phyloP scores from a whole-genome alignment of 192 early-diverging fungal species.

The Pilaira anomala region DNA sequence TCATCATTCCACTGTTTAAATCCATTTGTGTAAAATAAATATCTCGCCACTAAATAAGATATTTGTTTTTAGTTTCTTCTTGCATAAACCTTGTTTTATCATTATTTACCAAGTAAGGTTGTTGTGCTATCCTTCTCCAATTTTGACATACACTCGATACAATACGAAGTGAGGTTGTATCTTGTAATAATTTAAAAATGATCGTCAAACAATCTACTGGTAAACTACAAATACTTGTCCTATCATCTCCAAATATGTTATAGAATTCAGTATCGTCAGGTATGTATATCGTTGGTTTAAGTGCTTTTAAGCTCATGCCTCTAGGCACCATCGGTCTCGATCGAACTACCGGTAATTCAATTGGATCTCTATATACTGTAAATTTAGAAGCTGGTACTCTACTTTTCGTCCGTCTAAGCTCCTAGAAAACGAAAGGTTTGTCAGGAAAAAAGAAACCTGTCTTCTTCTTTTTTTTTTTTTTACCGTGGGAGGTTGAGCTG shows the following conservation, averaged over 20 bases:
- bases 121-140: not conserved
- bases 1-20: not conserved
- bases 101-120: not conserved
- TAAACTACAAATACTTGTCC: not conserved
- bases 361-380: too few species aligned
- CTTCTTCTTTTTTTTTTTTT: too few species aligned
- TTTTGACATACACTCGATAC: not conserved
- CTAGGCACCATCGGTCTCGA: too few species aligned
- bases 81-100: not conserved
- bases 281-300: too few species aligned
- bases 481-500: too few species aligned
- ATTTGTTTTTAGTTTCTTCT: not conserved
- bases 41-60: not conserved
- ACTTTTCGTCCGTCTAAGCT: too few species aligned
- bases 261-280: too few species aligned
- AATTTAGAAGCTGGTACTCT: not conserved
- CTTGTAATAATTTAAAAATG: not conserved
- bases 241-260: not conserved
- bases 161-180: not conserved
- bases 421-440: too few species aligned
- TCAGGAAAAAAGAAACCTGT: too few species aligned
- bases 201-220: not conserved
- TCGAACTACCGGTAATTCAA: too few species aligned
- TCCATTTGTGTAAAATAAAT: not conserved
- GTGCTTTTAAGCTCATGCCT: too few species aligned